These are phyloP conservation scores for Pseudopithomyces chartarum DNA, from an alignment of 2,329 filamentous ascomycete species.

Conservation along the genomic window DNA sequence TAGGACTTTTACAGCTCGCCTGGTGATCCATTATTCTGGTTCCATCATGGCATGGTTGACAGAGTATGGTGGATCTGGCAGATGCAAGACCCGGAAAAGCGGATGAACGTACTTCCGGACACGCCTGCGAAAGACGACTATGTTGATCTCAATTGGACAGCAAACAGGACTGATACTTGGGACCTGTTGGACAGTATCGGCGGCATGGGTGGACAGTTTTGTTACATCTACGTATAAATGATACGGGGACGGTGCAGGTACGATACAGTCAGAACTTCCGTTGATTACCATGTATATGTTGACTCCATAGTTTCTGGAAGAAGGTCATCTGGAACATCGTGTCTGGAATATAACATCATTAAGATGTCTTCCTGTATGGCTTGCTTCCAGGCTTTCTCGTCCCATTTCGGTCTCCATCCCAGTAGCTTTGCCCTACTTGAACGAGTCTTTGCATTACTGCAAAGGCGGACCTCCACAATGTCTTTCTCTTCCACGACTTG, in stretches of 20 bases:
- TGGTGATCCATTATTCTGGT: constrained; percentile 53
- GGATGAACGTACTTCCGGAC: constrained; percentile 28
- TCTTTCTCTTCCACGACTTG: background rate
- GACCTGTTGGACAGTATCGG: constrained; percentile 28
- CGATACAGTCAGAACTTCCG: background rate
- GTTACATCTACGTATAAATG: constrained; percentile 27
- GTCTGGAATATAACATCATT: background rate
- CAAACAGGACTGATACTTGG: constrained; percentile 18
- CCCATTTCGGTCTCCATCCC: constrained; percentile 7
- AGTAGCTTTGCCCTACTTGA: constrained; percentile 3
- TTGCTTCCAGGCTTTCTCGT: constrained; percentile 4
- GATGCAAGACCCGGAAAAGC: constrained; percentile 44
- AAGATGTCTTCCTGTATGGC: constrained; percentile 5
- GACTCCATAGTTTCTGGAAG: background rate
- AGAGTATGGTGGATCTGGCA: constrained; percentile 58
- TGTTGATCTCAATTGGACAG: constrained; percentile 28
- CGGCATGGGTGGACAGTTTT: constrained; percentile 24
- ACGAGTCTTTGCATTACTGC: constrained; percentile 3
- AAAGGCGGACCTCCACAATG: constrained; percentile 6
- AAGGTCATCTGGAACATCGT: background rate
- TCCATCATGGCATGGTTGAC: constrained; percentile 56
- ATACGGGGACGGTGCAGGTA: background rate
- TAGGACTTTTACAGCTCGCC: constrained; percentile 52
- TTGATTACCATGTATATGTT: background rate
- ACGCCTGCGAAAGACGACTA: constrained; percentile 23